phyloP scores from a whole-genome alignment of 1,284 basidiomycete genomes.

The Hemileia vastatrix region DNA sequence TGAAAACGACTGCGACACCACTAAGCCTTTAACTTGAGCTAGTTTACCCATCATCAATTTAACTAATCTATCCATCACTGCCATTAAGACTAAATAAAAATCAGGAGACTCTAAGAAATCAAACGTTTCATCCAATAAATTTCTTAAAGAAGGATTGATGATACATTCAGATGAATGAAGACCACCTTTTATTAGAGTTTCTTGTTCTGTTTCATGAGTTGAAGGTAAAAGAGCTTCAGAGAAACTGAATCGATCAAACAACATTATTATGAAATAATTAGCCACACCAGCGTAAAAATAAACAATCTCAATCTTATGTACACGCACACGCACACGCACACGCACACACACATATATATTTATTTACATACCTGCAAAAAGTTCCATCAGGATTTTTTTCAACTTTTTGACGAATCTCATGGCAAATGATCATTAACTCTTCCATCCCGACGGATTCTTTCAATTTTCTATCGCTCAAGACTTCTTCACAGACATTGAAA shows the following conservation, averaged over 20 bases:
- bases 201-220: slow-evolving; percentile 57
- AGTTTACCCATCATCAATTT: background rate
- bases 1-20: background rate
- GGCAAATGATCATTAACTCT: slow-evolving; percentile 60
- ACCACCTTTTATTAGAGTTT: slow-evolving; percentile 53
- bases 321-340: no score
- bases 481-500: slow-evolving; percentile 62
- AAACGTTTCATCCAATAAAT: slow-evolving; percentile 61
- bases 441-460: slow-evolving; percentile 60
- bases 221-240: slow-evolving; percentile 45
- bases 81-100: slow-evolving; percentile 56
- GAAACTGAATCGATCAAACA: slow-evolving; percentile 2
- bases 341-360: no score
- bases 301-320: no score
- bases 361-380: slow-evolving; percentile 5
- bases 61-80: background rate
- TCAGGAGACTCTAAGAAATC: slow-evolving; percentile 58
- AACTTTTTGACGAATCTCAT: slow-evolving; percentile 61
- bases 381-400: slow-evolving; percentile 47
- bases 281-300: no score
- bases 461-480: slow-evolving; percentile 64
- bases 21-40: background rate
- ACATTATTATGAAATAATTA: no score
- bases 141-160: slow-evolving; percentile 51
- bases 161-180: slow-evolving; percentile 28